Conservation (phyloP, 164 flowering plant genomes). For the Chloranthus sessilifolius region DNA sequence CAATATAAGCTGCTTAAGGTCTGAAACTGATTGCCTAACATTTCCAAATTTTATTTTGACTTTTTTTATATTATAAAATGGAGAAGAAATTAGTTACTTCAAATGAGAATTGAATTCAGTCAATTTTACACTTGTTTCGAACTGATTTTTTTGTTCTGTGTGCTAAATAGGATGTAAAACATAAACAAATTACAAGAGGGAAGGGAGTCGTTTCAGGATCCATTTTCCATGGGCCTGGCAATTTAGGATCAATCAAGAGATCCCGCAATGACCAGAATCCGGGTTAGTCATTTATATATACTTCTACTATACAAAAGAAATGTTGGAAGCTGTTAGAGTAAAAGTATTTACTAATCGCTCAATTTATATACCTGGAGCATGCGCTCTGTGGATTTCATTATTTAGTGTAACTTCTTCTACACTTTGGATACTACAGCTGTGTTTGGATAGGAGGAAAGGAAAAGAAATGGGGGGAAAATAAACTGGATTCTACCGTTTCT, state of each 20-base stretch:
- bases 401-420: no score
- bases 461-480: no score
- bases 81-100: background rate
- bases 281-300: constrained; percentile 49
- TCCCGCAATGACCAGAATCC: constrained; percentile 34
- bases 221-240: constrained; percentile 21
- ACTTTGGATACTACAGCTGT: no score
- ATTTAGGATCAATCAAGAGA: constrained; percentile 34
- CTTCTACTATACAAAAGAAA: no score
- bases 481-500: no score
- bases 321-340: no score
- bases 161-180: constrained; percentile 37
- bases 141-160: constrained; percentile 4
- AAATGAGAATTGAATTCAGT: no score
- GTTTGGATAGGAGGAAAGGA: no score
- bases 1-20: constrained; percentile 61
- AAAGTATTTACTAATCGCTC: no score
- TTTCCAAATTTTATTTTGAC: background rate
- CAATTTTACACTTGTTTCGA: background rate
- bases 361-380: no score
- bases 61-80: background rate
- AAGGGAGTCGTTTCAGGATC: constrained; percentile 23
- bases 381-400: no score
- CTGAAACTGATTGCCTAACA: background rate
- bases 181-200: constrained; percentile 26